These are phyloP conservation scores for Coriaria nepalensis DNA, from an alignment of 306 rosid genomes.

Conservation along the genomic window DNA sequence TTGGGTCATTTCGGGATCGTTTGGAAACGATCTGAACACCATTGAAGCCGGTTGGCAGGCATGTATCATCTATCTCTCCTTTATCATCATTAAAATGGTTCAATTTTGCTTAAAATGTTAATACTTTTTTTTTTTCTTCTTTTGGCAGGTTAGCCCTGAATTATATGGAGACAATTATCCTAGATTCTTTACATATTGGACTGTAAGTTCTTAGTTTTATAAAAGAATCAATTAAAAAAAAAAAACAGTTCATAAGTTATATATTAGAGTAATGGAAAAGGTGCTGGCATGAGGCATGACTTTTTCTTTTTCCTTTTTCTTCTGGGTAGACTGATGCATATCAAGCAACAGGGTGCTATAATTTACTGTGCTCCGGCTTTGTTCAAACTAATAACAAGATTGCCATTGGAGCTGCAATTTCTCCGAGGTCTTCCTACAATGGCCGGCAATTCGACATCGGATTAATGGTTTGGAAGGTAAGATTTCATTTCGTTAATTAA, in stretches of 20 bases:
- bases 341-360: conserved; percentile 70
- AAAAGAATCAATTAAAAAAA: neutral
- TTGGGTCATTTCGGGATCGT: conserved; percentile 74
- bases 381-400: conserved; percentile 56
- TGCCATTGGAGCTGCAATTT: conserved; percentile 65
- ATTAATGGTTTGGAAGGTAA: conserved; percentile 68
- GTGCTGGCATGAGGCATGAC: neutral
- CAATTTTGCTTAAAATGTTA: neutral
- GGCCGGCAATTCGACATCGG: conserved; percentile 61
- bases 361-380: conserved; percentile 60
- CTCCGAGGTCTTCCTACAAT: conserved; percentile 42
- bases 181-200: conserved; percentile 72
- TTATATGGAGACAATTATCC: conserved; percentile 65
- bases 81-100: no score
- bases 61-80: conserved; percentile 1
- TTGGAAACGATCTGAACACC: conserved; percentile 62
- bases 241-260: no score
- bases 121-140: neutral
- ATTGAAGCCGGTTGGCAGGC: conserved; percentile 83
- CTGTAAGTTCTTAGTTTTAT: conserved; percentile 29
- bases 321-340: conserved; percentile 54
- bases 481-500: neutral
- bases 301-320: neutral
- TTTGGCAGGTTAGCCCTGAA: conserved; percentile 56
- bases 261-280: no score